A percentile compares a stretch with the other conserved stretches of the same genome.
phyloP scores from a whole-genome alignment of 441 rosid species.

The Gossypium gossypioides region DNA sequence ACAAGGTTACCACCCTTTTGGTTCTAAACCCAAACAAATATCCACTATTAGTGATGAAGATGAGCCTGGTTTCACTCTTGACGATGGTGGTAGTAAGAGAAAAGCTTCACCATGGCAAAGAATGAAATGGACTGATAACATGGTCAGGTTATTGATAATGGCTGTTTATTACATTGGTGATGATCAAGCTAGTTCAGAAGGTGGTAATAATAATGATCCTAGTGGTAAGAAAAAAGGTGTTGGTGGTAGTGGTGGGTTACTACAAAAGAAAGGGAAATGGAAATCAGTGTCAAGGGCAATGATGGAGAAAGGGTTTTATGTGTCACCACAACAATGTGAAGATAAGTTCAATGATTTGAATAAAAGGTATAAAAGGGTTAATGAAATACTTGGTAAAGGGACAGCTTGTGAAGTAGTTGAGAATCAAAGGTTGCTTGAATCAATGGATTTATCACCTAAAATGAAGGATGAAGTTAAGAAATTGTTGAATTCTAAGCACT shows the following conservation, averaged over 20 bases:
- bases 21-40: constrained; percentile 38
- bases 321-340: constrained; percentile 95
- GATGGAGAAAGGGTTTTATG: constrained; percentile 92
- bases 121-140: constrained; percentile 91
- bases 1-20: constrained; percentile 21
- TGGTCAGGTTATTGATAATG: constrained; percentile 76
- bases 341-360: constrained; percentile 93
- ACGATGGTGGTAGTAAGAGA: constrained; percentile 48
- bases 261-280: constrained; percentile 98
- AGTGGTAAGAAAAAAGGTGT: constrained; percentile 41
- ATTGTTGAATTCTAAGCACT: constrained; percentile 75
- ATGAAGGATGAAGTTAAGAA: constrained; percentile 79
- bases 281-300: constrained; percentile 85
- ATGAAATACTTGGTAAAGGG: constrained; percentile 81
- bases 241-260: constrained; percentile 45
- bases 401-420: constrained; percentile 86
- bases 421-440: constrained; percentile 70
- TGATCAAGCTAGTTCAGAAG: constrained; percentile 53
- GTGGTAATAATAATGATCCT: constrained; percentile 19
- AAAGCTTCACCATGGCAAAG: constrained; percentile 80
- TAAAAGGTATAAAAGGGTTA: constrained; percentile 92
- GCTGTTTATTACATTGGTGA: constrained; percentile 87
- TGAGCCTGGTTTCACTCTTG: constrained; percentile 47
- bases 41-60: constrained; percentile 60
- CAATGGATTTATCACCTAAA: constrained; percentile 61